Evolutionary conservation across 2,329 filamentous ascomycete species (phyloP).

Genomic region (Phialemonium atrogriseum): DNA sequence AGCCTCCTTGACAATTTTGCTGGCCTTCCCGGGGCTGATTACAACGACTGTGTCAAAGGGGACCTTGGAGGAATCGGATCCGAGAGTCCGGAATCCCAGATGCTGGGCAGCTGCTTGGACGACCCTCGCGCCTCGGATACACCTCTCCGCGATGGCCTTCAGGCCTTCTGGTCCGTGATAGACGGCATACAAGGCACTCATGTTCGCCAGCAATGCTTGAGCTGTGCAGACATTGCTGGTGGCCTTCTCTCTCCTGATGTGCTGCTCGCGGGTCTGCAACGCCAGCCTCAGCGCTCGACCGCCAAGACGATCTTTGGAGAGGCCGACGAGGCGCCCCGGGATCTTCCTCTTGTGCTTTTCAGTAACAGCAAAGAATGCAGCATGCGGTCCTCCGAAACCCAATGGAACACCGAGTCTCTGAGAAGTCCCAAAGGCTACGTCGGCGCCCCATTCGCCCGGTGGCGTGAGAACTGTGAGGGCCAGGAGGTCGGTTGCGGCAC

Average conservation of each 20-base stretch:
- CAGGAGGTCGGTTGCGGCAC: constrained; percentile 81
- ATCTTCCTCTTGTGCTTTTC: constrained; percentile 94
- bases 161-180: constrained; percentile 86
- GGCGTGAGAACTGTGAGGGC: constrained; percentile 81
- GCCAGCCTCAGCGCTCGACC: constrained; percentile 75
- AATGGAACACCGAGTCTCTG: constrained; percentile 89
- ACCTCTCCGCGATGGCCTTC: constrained; percentile 72
- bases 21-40: constrained; percentile 41
- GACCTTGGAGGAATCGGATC: constrained; percentile 45
- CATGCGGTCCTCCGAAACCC: constrained; percentile 90
- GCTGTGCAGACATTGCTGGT: constrained; percentile 97
- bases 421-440: constrained; percentile 88
- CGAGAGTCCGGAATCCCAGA: constrained; percentile 56
- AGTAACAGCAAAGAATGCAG: constrained; percentile 87
- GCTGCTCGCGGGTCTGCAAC: constrained; percentile 89
- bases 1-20: constrained; percentile 43
- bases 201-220: constrained; percentile 88
- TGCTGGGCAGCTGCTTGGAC: constrained; percentile 56
- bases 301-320: constrained; percentile 85
- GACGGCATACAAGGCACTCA: constrained; percentile 89
- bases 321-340: constrained; percentile 79
- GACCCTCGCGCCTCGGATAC: constrained; percentile 62
- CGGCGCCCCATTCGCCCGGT: constrained; percentile 88
- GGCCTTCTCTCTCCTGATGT: constrained; percentile 92
- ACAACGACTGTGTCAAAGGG: constrained; percentile 79